These are phyloP conservation scores for Juglanconis oblonga DNA, from an alignment of 2,329 filamentous ascomycete genomes.

Conservation along the genomic window DNA sequence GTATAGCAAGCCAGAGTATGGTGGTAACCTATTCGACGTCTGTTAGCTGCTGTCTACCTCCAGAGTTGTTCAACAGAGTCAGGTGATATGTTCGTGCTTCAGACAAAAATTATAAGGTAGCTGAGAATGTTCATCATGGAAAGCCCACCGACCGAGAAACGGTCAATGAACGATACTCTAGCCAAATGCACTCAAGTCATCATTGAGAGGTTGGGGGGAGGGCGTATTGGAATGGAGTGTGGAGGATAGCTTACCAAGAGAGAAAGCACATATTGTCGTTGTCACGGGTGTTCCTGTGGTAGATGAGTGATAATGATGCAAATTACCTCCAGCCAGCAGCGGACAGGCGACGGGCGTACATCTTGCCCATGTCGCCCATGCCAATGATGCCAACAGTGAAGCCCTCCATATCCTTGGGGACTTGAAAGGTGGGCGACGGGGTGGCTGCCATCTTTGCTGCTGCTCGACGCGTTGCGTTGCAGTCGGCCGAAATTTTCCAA, in stretches of 20 bases:
- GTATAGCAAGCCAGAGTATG: slow-evolving; percentile 2
- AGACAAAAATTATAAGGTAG: slow-evolving; percentile 94
- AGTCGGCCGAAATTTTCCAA: slow-evolving; percentile 11
- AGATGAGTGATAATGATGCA: slow-evolving; percentile 19
- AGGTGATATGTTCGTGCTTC: slow-evolving; percentile 46
- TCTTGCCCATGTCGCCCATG: slow-evolving; percentile 99
- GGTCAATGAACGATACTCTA: slow-evolving; percentile 80
- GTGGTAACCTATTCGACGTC: not conserved
- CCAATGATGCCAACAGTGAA: slow-evolving; percentile 92
- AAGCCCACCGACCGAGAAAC: slow-evolving; percentile 55
- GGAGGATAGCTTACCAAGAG: slow-evolving; percentile 35
- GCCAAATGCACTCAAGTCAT: slow-evolving; percentile 99
- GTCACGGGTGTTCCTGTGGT: not conserved
- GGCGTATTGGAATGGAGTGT: slow-evolving; percentile 1
- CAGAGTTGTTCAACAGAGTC: slow-evolving; percentile 18
- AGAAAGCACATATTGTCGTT: slow-evolving; percentile 17
- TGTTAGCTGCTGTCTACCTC: slow-evolving; percentile 22
- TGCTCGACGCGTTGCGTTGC: slow-evolving; percentile 4
- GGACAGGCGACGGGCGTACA: slow-evolving; percentile 89
- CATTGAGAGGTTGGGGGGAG: slow-evolving; percentile 51
- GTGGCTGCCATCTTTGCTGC: slow-evolving; percentile 23
- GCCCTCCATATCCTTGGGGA: slow-evolving; percentile 54
- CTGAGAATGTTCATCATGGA: slow-evolving; percentile 99
- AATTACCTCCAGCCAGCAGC: slow-evolving; percentile 94
- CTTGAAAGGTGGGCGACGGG: slow-evolving; percentile 6